These are phyloP conservation scores for Talaromyces ruber DNA, from an alignment of 495 filamentous ascomycete genomes.

Conservation along the genomic window DNA sequence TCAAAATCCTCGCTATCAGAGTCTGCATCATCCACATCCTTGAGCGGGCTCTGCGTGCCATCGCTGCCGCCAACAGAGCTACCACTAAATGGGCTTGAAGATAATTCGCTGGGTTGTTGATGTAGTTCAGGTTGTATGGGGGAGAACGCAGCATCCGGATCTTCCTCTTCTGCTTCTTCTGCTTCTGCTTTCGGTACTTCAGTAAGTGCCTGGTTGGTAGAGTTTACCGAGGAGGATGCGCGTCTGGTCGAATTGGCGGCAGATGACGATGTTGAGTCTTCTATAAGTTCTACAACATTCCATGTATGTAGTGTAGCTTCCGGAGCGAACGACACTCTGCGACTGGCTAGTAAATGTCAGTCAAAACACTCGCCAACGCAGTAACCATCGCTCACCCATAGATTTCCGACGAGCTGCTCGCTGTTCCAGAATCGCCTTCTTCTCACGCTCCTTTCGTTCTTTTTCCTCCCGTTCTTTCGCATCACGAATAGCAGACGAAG, in stretches of 20 bases:
- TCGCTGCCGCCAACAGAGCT: constrained; percentile 53
- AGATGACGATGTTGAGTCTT: constrained; percentile 80
- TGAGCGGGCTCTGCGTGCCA: constrained; percentile 39
- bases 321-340: constrained; percentile 93
- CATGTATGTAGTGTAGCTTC: constrained; percentile 97
- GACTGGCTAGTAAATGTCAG: constrained; percentile 49
- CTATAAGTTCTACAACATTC: constrained; percentile 85
- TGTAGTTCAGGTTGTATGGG: constrained; percentile 57
- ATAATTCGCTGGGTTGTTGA: constrained; percentile 54
- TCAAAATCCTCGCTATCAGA: constrained; percentile 49
- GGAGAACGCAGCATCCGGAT: constrained; percentile 49
- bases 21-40: constrained; percentile 47
- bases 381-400: constrained; percentile 38
- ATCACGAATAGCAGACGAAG: constrained; percentile 42
- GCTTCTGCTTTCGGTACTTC: constrained; percentile 52
- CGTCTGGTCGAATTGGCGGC: constrained; percentile 64
- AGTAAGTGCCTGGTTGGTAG: constrained; percentile 34
- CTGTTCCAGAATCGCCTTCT: constrained; percentile 58
- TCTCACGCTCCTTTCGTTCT: constrained; percentile 56
- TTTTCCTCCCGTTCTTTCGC: constrained; percentile 65
- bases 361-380: constrained; percentile 8
- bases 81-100: constrained; percentile 73
- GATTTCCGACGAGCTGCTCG: constrained; percentile 87
- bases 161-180: constrained; percentile 57
- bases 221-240: constrained; percentile 50